A percentile compares a stretch with the other conserved stretches of the same genome.
These are phyloP conservation scores for Neurospora pannonica DNA, from an alignment of 495 filamentous ascomycete genomes.

Conservation along the genomic window DNA sequence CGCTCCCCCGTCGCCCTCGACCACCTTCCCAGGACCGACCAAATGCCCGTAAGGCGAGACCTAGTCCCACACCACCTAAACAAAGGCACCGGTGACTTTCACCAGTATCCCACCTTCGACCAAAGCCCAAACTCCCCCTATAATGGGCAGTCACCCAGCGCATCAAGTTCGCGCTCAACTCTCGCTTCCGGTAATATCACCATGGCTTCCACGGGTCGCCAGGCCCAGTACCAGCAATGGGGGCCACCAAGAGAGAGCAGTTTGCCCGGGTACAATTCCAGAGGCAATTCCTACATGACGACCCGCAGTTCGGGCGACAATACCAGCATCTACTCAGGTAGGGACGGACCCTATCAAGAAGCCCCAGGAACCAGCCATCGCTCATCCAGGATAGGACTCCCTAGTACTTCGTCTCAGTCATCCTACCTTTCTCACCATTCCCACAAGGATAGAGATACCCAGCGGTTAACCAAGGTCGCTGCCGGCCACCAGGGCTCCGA, in stretches of 20 bases:
- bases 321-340: constrained; percentile 53
- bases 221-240: constrained; percentile 65
- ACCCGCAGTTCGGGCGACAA: constrained; percentile 36
- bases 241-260: constrained; percentile 50
- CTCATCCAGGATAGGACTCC: constrained; percentile 48
- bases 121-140: constrained; percentile 35
- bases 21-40: constrained; percentile 61
- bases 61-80: constrained; percentile 74
- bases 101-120: constrained; percentile 79
- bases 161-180: constrained; percentile 60
- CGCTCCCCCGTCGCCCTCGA: constrained; percentile 66
- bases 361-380: constrained; percentile 54
- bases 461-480: constrained; percentile 41
- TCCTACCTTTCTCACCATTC: constrained; percentile 37
- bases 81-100: constrained; percentile 68
- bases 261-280: constrained; percentile 36
- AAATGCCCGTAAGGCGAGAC: constrained; percentile 54
- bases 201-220: constrained; percentile 62
- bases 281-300: constrained; percentile 59
- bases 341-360: constrained; percentile 60
- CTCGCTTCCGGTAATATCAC: constrained; percentile 54
- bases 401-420: constrained; percentile 40
- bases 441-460: constrained; percentile 32
- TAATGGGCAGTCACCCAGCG: constrained; percentile 52
- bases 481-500: constrained; percentile 43